phyloP scores from a whole-genome alignment of 257 asterid genomes.

The Coffea canephora region DNA sequence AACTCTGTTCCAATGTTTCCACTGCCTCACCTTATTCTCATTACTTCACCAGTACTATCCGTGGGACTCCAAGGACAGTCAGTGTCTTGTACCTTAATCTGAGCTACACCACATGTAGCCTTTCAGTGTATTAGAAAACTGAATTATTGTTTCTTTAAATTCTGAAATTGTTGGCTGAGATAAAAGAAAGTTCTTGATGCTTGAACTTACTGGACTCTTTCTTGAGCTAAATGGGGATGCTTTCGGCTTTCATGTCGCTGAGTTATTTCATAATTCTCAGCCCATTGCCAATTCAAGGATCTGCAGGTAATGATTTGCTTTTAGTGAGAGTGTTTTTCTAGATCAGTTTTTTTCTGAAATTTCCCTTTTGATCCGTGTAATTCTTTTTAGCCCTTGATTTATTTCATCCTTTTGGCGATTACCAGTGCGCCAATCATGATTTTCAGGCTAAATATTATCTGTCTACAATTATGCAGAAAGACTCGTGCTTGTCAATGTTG shows the following conservation, averaged over 20 bases:
- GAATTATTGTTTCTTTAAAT: slow-evolving; percentile 18
- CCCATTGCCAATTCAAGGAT: slow-evolving; percentile 45
- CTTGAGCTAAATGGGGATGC: slow-evolving; percentile 51
- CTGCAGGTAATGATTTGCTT: slow-evolving; percentile 59
- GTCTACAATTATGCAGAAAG: not conserved
- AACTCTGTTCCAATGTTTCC: slow-evolving; percentile 7
- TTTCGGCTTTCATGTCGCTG: slow-evolving; percentile 33
- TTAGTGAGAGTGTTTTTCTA: not conserved
- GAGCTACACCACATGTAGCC: not conserved
- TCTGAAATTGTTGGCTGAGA: slow-evolving; percentile 24
- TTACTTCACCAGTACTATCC: not conserved
- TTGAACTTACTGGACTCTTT: slow-evolving; percentile 21
- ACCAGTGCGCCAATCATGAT: not conserved
- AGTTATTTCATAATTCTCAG: slow-evolving; percentile 31
- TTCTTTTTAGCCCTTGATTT: not conserved
- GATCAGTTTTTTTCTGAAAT: slow-evolving; percentile 4
- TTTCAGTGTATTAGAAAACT: not conserved
- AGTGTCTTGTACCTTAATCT: slow-evolving; percentile 7
- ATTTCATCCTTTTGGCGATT: not conserved
- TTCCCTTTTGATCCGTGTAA: slow-evolving; percentile 1
- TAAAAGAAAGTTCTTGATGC: slow-evolving; percentile 33
- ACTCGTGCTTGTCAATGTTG: not conserved
- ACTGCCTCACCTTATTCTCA: slow-evolving; percentile 4
- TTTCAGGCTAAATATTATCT: not conserved
- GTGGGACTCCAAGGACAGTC: slow-evolving; percentile 5